Evolutionary conservation across 441 rosid species (phyloP).

Genomic region (Pelargonium citronellum): DNA sequence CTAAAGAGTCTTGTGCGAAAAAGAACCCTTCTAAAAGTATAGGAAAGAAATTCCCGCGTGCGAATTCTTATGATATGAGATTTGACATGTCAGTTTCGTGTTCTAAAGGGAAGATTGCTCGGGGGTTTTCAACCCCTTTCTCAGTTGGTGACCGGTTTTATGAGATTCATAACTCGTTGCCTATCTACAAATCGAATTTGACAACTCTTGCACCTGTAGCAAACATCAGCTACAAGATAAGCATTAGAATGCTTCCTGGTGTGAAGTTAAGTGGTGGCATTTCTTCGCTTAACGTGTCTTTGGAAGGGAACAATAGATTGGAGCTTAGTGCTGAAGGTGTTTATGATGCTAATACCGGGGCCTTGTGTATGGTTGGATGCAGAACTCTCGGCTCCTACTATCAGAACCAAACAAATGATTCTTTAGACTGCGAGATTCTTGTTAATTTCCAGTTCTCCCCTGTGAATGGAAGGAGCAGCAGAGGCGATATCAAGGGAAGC

Average conservation of each 20-base stretch:
- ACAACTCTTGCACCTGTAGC: not conserved
- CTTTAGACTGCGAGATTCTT: conserved; percentile 31
- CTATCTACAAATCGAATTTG: not conserved
- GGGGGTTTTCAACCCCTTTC: conserved; percentile 32
- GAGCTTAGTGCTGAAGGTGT: conserved; percentile 38
- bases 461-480: conserved; percentile 11
- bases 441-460: conserved; percentile 28
- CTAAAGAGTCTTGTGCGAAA: conserved; percentile 19
- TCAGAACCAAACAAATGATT: not conserved
- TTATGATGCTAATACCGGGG: conserved; percentile 28
- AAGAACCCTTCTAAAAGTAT: not conserved
- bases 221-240: conserved; percentile 33
- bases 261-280: not conserved
- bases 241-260: conserved; percentile 4
- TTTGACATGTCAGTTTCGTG: conserved; percentile 19
- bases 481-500: conserved; percentile 28
- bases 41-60: conserved; percentile 21
- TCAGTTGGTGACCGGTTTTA: conserved; percentile 20
- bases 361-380: conserved; percentile 43
- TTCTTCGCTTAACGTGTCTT: not conserved
- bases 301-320: conserved; percentile 1
- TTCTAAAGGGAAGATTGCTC: conserved; percentile 17
- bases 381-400: conserved; percentile 7
- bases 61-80: conserved; percentile 24
- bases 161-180: not conserved